Evolutionary conservation across 2,329 filamentous ascomycete species (phyloP), one percentile per base, ranked within the genome.

Genomic region (Pyrenophora teres): DNA sequence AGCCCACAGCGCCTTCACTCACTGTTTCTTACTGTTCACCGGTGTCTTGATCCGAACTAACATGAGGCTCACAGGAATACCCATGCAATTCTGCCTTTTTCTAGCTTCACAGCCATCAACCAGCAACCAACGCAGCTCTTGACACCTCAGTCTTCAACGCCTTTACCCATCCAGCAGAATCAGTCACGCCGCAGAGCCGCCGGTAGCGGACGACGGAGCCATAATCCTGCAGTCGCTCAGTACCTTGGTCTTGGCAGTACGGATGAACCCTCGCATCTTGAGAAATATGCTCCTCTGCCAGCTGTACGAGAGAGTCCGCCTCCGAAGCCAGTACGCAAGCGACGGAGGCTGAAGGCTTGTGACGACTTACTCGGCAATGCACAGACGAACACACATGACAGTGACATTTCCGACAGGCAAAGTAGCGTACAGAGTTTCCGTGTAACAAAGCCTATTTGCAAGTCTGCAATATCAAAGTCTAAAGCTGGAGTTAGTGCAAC

Each of bases 51-150:
- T 18, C 30, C 36, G 19, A 33, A 40, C 54, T 56, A 47, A 58
- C 15, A 18, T 32, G 27, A 49, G 37, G 32, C 39, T 23, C 23
- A 4, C 44, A 63, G 60, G 12, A 38, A 19, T 12, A 19, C 35
- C 8, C 21, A 16, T 6, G 15, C 31, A 33, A 6, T 12, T 15
- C 39, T 30, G 2, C 30, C 49, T 3, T 50, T 56, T n/a, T 54
- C 63, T 41, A 51, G 60, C 23, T 69, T 69, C 31, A 70, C 62
- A 12, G 62, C 68, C 3, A 65, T 71, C 40, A 70, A 71, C 21
- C 54, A 54, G 6, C 49, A 21, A 13, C 42, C 44, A 15, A 15
- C 39, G 12, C 59, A 59, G 25, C 46, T 53, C 16, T 46, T 51
- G 25, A 52, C 56, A 15, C 56, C 51, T 18, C 54, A 56, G 13